These are phyloP conservation scores for Neurospora sp. DNA, from an alignment of 495 filamentous ascomycete genomes.

Conservation along the genomic window DNA sequence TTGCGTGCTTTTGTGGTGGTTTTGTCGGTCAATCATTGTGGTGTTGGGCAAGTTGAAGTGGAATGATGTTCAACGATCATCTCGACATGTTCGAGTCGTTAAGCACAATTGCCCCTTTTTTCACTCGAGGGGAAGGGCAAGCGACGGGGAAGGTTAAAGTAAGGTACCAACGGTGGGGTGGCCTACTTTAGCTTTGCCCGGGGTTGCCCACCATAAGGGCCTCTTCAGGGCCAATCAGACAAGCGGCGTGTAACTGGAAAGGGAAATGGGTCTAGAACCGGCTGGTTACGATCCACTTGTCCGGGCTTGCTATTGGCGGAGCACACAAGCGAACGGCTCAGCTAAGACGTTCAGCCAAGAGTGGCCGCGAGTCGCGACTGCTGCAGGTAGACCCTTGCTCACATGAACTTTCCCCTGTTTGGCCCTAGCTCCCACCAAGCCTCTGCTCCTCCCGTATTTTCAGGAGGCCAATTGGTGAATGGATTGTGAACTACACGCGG, in stretches of 20 bases:
- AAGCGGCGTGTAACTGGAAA: constrained; percentile 3
- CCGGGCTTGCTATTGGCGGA: neutral
- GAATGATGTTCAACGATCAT: neutral
- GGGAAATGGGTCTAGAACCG: constrained; percentile 1
- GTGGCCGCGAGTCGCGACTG: constrained; percentile 1
- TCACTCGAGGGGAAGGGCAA: neutral
- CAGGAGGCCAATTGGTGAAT: neutral
- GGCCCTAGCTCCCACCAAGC: neutral
- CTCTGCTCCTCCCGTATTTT: neutral
- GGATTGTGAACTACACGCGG: neutral
- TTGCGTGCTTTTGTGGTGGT: neutral
- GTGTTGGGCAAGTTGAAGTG: neutral
- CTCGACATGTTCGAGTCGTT: neutral
- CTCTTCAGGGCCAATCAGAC: constrained; percentile 8
- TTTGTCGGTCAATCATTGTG: neutral
- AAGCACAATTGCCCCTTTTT: neutral
- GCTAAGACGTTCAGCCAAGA: neutral
- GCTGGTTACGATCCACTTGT: neutral
- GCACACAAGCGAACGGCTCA: neutral
- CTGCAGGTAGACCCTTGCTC: neutral
- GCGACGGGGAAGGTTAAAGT: too few species aligned
- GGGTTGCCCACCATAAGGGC: neutral
- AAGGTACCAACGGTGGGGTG: neutral
- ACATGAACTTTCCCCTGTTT: neutral
- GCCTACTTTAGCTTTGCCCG: neutral